Conservation (phyloP, 495 filamentous ascomycete genomes). For the Podospora appendiculata region DNA sequence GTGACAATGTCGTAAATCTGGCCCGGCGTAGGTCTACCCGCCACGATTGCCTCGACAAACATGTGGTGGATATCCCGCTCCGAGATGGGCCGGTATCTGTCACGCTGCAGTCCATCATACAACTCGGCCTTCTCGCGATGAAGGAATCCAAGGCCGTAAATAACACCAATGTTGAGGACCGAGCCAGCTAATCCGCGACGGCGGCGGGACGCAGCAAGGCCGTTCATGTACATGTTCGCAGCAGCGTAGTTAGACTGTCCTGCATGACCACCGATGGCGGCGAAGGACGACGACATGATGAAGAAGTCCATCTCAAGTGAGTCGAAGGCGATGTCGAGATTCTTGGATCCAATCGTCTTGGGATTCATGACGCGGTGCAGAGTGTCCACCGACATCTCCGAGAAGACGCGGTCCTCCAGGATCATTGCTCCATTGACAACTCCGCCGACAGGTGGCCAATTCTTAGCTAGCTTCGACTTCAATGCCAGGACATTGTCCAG, state of each 20-base stretch:
- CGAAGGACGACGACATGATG: conserved; percentile 42
- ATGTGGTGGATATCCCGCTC: conserved; percentile 53
- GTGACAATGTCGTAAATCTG: conserved; percentile 28
- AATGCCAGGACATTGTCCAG: conserved; percentile 19
- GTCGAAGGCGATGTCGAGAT: conserved; percentile 28
- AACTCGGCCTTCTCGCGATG: conserved; percentile 35
- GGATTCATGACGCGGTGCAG: conserved; percentile 35
- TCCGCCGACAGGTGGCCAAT: conserved; percentile 34
- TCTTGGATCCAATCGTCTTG: conserved; percentile 35
- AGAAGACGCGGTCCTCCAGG: conserved; percentile 40
- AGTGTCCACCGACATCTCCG: conserved; percentile 34
- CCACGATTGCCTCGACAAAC: conserved; percentile 49
- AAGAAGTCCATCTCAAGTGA: conserved; percentile 34
- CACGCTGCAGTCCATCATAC: conserved; percentile 33
- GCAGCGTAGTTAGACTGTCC: conserved; percentile 50
- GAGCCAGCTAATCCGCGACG: conserved; percentile 26
- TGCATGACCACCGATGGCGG: conserved; percentile 36
- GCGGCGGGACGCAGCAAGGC: conserved; percentile 30
- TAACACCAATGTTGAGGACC: conserved; percentile 48
- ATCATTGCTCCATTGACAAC: conserved; percentile 50
- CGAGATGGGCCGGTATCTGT: conserved; percentile 45
- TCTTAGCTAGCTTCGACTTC: conserved; percentile 14
- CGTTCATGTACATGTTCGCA: conserved; percentile 49
- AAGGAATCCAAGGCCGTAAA: conserved; percentile 52
- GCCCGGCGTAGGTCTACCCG: conserved; percentile 20